A percentile compares a stretch with the other conserved stretches of the same genome.
Conservation (phyloP, 106 monocot genomes). For the Posidonia australis region DNA sequence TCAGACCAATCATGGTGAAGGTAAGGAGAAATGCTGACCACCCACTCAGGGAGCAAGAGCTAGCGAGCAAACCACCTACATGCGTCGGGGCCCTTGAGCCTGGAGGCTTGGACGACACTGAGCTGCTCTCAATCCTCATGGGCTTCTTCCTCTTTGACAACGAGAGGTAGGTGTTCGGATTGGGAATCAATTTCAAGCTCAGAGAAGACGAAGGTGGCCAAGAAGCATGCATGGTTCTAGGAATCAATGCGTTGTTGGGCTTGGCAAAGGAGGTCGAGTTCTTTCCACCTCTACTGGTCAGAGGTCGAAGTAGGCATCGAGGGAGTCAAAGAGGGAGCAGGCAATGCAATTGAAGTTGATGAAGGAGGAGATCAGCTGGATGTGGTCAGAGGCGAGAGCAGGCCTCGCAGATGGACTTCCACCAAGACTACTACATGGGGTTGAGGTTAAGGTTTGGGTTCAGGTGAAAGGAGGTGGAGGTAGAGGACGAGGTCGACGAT, state of each 20-base stretch:
- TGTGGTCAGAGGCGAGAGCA: no score
- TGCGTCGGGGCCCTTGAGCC: constrained; percentile 54
- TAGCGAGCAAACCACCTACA: constrained; percentile 79
- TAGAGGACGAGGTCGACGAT: no score
- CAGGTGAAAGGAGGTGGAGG: no score
- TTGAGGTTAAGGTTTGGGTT: no score
- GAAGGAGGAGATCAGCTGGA: no score
- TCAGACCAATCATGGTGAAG: constrained; percentile 59
- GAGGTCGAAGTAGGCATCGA: no score
- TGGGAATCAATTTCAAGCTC: no score
- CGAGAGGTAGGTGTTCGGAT: constrained; percentile 1
- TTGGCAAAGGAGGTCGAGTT: constrained; percentile 63
- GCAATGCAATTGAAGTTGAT: no score
- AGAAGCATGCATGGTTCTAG: constrained; percentile 65
- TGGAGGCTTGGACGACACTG: constrained; percentile 46
- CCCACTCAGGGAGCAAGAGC: constrained; percentile 96
- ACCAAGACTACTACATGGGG: no score
- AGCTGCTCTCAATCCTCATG: constrained; percentile 12
- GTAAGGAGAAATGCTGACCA: constrained; percentile 68
- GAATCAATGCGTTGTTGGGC: constrained; percentile 65
- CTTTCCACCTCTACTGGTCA: constrained; percentile 86
- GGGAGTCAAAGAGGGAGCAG: no score
- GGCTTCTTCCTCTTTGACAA: background rate
- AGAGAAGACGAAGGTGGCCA: constrained; percentile 61
- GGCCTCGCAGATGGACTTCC: no score